Conservation (phyloP, 257 asterid species). For the Mentha longifolia region DNA sequence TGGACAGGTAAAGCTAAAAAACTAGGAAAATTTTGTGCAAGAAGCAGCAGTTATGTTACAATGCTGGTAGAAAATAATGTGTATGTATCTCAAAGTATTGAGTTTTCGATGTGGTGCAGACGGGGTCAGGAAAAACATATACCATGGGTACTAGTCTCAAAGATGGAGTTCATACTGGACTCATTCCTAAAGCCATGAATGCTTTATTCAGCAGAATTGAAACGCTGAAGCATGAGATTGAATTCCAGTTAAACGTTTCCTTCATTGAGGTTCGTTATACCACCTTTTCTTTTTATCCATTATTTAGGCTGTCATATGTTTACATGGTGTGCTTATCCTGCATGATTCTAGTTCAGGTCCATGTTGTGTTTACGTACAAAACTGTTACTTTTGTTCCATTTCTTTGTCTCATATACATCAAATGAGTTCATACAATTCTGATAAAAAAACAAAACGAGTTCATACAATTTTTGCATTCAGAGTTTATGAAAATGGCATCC, state of each 20-base stretch:
- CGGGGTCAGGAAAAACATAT: slow-evolving; percentile 98
- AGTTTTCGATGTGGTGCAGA: slow-evolving; percentile 57
- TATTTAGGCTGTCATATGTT: slow-evolving; percentile 5
- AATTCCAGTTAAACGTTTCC: slow-evolving; percentile 91
- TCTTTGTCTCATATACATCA: background rate
- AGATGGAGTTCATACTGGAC: slow-evolving; percentile 83
- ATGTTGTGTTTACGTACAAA: background rate
- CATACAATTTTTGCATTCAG: background rate
- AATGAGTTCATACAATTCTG: background rate
- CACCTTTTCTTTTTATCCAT: slow-evolving; percentile 5
- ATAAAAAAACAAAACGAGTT: no score
- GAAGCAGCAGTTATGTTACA: background rate
- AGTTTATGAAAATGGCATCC: background rate
- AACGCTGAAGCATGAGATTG: slow-evolving; percentile 76
- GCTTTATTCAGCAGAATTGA: slow-evolving; percentile 88
- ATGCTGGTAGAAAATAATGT: slow-evolving; percentile 1
- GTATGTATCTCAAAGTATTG: slow-evolving; percentile 9
- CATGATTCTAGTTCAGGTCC: background rate
- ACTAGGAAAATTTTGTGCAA: background rate
- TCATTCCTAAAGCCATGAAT: slow-evolving; percentile 89
- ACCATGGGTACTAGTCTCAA: slow-evolving; percentile 94
- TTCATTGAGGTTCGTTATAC: slow-evolving; percentile 77
- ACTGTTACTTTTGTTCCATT: background rate
- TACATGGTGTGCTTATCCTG: background rate
- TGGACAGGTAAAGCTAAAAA: slow-evolving; percentile 72